These are phyloP conservation scores for Hypoxylon sp. DNA, from an alignment of 2,329 filamentous ascomycete species.

Conservation along the genomic window DNA sequence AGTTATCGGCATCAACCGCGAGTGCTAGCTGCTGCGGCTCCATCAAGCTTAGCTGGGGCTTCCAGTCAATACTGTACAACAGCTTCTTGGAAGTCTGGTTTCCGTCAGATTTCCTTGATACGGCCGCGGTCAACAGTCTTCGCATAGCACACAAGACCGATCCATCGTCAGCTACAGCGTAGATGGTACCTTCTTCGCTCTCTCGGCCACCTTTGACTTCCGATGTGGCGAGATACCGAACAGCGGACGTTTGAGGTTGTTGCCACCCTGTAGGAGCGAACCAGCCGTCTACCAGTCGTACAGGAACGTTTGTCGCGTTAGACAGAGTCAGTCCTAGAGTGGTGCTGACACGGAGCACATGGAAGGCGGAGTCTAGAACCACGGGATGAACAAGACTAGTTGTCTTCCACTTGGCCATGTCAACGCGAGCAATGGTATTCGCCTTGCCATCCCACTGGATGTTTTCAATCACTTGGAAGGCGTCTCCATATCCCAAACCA, in stretches of 20 bases:
- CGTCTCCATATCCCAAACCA: conserved; percentile 53
- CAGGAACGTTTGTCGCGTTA: conserved; percentile 52
- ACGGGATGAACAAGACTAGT: conserved; percentile 56
- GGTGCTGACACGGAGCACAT: conserved; percentile 50
- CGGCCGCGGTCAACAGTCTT: conserved; percentile 47
- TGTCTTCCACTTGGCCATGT: conserved; percentile 45
- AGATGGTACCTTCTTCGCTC: conserved; percentile 52
- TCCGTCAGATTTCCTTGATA: conserved; percentile 46
- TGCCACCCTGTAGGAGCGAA: conserved; percentile 55
- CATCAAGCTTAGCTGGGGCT: conserved; percentile 58
- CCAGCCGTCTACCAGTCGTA: conserved; percentile 54
- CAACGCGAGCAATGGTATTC: conserved; percentile 46
- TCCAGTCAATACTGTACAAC: conserved; percentile 57
- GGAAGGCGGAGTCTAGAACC: conserved; percentile 57
- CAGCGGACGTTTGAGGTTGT: conserved; percentile 45
- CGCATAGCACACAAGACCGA: conserved; percentile 51
- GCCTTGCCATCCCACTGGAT: conserved; percentile 52
- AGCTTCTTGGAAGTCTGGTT: conserved; percentile 48
- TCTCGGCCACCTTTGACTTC: conserved; percentile 31
- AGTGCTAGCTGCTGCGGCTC: conserved; percentile 49
- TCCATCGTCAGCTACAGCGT: conserved; percentile 53
- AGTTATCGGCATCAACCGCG: conserved; percentile 45
- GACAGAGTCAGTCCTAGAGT: conserved; percentile 42
- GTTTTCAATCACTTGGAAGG: conserved; percentile 53
- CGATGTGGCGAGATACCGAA: conserved; percentile 49